A percentile compares a stretch with the other conserved stretches of the same genome.
Evolutionary conservation across 441 rosid genomes (phyloP).

Genomic region (Francoa sonchifolia): DNA sequence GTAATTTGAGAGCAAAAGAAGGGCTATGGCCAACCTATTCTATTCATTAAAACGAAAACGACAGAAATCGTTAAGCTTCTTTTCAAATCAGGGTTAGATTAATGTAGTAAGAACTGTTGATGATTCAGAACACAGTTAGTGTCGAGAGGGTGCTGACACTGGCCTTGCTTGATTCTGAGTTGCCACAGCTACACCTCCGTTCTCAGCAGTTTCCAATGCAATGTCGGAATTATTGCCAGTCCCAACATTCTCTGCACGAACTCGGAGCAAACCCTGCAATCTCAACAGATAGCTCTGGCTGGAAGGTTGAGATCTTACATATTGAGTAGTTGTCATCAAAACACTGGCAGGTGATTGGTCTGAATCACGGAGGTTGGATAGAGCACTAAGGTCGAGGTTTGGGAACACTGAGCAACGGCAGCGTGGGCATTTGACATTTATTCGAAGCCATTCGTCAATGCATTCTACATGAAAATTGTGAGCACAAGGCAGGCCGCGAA

Average conservation of each 20-base stretch:
- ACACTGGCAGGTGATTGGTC: conserved; percentile 32
- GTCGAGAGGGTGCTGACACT: conserved; percentile 12
- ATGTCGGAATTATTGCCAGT: conserved; percentile 16
- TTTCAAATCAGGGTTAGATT: too few relatives aligned
- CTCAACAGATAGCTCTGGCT: conserved; percentile 73
- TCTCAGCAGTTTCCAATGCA: conserved; percentile 29
- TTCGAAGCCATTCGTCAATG: conserved; percentile 90
- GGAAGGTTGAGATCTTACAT: conserved; percentile 42
- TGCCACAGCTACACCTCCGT: conserved; percentile 17
- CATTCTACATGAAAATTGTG: conserved; percentile 97
- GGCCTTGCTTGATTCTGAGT: conserved; percentile 6
- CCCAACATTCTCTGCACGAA: conserved; percentile 36
- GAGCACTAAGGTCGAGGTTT: conserved; percentile 88
- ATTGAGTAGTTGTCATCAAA: conserved; percentile 26
- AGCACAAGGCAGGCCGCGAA: conserved; percentile 98
- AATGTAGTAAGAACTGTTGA: too few relatives aligned
- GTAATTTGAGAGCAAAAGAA: too few relatives aligned
- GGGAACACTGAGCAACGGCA: conserved; percentile 96
- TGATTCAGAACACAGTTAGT: too few relatives aligned
- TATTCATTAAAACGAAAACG: too few relatives aligned
- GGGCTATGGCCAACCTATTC: too few relatives aligned
- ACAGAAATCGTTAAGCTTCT: too few relatives aligned
- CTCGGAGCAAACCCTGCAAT: conserved; percentile 46
- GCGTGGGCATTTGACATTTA: conserved; percentile 96
- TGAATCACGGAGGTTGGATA: conserved; percentile 65